These are phyloP conservation scores for Meripilus lineatus DNA, from an alignment of 1,284 basidiomycete genomes.

Conservation along the genomic window DNA sequence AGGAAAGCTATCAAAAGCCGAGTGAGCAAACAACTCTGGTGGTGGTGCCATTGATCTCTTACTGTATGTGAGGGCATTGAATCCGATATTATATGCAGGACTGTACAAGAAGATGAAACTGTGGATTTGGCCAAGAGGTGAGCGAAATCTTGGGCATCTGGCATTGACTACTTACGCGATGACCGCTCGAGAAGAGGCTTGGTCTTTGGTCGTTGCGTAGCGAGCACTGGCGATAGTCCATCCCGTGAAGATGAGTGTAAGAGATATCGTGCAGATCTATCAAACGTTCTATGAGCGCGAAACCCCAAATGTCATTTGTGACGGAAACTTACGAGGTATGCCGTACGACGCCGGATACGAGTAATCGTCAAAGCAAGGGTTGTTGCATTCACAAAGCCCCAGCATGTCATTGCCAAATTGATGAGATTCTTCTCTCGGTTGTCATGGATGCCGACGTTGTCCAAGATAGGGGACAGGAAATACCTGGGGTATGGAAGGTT, in stretches of 20 bases:
- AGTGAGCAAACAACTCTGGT: not conserved
- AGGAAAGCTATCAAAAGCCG: constrained; percentile 43
- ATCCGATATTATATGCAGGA: constrained; percentile 62
- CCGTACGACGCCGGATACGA: constrained; percentile 41
- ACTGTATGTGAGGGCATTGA: constrained; percentile 59
- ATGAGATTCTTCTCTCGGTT: constrained; percentile 48
- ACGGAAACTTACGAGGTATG: constrained; percentile 38
- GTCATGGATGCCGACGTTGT: constrained; percentile 66
- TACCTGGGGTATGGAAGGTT: constrained; percentile 34
- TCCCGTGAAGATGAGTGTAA: constrained; percentile 44
- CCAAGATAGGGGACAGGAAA: constrained; percentile 70
- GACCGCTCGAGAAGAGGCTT: constrained; percentile 43
- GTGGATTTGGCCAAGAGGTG: not conserved
- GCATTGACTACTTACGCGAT: constrained; percentile 35
- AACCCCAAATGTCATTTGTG: not conserved
- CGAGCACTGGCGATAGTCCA: constrained; percentile 51
- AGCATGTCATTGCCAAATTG: constrained; percentile 50
- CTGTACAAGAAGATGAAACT: constrained; percentile 68
- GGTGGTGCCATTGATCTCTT: constrained; percentile 12
- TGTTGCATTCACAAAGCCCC: constrained; percentile 50
- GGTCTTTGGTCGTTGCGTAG: constrained; percentile 36
- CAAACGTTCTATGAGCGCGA: not conserved
- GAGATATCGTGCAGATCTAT: constrained; percentile 43
- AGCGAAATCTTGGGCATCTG: not conserved
- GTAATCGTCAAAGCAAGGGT: constrained; percentile 44